Conservation (phyloP, 305 asterid species). For the Petunia hybrid region DNA sequence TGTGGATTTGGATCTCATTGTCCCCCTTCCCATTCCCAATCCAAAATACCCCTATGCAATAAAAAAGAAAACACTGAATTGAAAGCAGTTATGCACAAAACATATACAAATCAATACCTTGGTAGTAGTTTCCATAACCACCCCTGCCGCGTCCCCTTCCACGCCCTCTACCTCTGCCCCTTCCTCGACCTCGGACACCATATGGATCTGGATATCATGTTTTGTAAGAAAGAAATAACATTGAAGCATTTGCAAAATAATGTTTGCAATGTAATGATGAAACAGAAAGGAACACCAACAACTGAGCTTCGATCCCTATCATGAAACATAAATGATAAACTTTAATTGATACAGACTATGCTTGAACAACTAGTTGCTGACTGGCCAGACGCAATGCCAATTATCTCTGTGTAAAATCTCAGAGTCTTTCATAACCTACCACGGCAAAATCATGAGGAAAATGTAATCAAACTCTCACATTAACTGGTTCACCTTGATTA, state of each 20-base stretch:
- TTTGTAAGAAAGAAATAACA: background rate
- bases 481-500: conserved; percentile 44
- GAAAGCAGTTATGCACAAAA: background rate
- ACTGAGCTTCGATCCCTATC: conserved; percentile 1
- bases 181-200: conserved; percentile 42
- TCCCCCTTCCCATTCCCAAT: background rate
- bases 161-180: conserved; percentile 51
- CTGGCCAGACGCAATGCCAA: conserved; percentile 17
- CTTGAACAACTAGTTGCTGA: background rate
- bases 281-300: background rate
- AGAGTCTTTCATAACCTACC: background rate
- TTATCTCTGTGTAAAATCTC: background rate
- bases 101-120: conserved; percentile 47
- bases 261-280: background rate
- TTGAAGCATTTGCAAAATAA: background rate
- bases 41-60: background rate
- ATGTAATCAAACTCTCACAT: conserved; percentile 1
- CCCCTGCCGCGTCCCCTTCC: conserved; percentile 52
- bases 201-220: conserved; percentile 36
- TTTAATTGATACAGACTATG: conserved; percentile 4
- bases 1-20: background rate
- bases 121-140: conserved; percentile 48
- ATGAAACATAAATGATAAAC: conserved; percentile 16
- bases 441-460: background rate
- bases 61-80: background rate